Base-by-base conservation (phyloP, 2,329 filamentous ascomycete genomes). In the Orbilia javanica region DNA sequence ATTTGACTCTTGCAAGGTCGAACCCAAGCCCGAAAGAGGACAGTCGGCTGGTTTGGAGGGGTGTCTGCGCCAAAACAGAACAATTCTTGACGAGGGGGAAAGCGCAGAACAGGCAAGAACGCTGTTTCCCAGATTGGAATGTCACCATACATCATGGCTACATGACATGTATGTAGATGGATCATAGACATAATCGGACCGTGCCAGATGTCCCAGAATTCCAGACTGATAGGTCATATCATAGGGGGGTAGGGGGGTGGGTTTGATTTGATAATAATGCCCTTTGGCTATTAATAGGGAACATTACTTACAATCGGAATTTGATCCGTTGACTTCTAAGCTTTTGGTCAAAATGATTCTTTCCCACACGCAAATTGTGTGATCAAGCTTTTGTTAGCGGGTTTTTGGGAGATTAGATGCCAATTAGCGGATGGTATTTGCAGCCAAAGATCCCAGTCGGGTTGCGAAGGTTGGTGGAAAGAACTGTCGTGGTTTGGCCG, bases 321-420 rank as follows among this genome's bases (percentile, higher is more conserved):
- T 72, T 57, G n/a, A 25, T 39, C 50, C 11, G 25, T 44, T 27
- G 5, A 39, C 36, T 36, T 6, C 36, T 39, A 20, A 46, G 55
- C 13, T n/a, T 1, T 13, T 3, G 46, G 11, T 15, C 25, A 18
- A 46, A 53, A 66, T 53, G 25, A 11, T 13, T 42, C 53, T 36
- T 63, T 48, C 34, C 22, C 6, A 18, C 18, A n/a, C 15, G n/a
- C 22, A 6, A 18, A 44, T 44, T 44, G 27, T 60, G 53, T 60
- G 18, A 60, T 60, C 42, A 60, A 60, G 53, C 53, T 42, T 44
- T 60, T 15, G 10, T 27, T 60, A 25, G 53, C 34, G 18, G 53
- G 53, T 1, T 57, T n/a, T 65, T 73, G 60, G 53, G 53, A 66
- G 69, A 71, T 71, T 71, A 71, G 42, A 46, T 55, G 68, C n/a